Percentiles rank a stretch among this genome's conserved stretches.
Conservation (phyloP, 1,284 basidiomycete species). For the Puccinia horiana region DNA sequence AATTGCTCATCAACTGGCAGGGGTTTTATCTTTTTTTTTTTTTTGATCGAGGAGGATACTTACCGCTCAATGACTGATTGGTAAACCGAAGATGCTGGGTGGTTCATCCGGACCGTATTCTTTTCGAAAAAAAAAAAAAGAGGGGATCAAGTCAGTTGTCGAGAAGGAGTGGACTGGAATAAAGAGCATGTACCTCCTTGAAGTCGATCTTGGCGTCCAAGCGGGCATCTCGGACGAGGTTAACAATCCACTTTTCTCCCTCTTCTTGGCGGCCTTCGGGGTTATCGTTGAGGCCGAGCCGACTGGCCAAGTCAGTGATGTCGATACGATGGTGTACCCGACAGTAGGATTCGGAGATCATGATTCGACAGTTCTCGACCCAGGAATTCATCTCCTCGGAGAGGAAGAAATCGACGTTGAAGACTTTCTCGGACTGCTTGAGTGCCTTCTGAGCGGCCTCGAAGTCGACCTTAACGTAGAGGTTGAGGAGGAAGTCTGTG, state of each 20-base stretch:
- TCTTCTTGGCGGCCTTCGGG: slow-evolving; percentile 67
- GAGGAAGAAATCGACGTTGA: slow-evolving; percentile 91
- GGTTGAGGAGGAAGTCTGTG: slow-evolving; percentile 86
- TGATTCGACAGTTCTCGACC: slow-evolving; percentile 89
- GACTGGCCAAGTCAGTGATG: slow-evolving; percentile 89
- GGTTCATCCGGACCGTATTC: slow-evolving; percentile 95
- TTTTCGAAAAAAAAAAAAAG: not conserved
- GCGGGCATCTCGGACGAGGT: slow-evolving; percentile 91
- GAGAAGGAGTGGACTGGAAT: not conserved
- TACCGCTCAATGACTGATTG: slow-evolving; percentile 93
- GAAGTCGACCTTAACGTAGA: slow-evolving; percentile 91
- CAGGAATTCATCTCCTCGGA: slow-evolving; percentile 86
- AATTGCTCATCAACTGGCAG: slow-evolving; percentile 58
- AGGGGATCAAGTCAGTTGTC: slow-evolving; percentile 18
- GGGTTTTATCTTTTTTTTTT: slow-evolving; percentile 64
- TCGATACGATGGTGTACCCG: slow-evolving; percentile 95
- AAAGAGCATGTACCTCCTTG: slow-evolving; percentile 65
- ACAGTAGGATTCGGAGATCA: slow-evolving; percentile 96
- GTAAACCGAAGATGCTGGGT: slow-evolving; percentile 84
- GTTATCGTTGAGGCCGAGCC: slow-evolving; percentile 74
- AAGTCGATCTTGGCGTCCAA: slow-evolving; percentile 98
- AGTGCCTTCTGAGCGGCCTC: slow-evolving; percentile 83
- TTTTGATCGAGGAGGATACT: slow-evolving; percentile 84
- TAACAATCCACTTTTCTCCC: slow-evolving; percentile 99
- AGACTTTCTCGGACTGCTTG: slow-evolving; percentile 75